These are phyloP conservation scores for Chondrus crispus DNA, from an alignment of 23 red algal genomes.

Conservation along the genomic window DNA sequence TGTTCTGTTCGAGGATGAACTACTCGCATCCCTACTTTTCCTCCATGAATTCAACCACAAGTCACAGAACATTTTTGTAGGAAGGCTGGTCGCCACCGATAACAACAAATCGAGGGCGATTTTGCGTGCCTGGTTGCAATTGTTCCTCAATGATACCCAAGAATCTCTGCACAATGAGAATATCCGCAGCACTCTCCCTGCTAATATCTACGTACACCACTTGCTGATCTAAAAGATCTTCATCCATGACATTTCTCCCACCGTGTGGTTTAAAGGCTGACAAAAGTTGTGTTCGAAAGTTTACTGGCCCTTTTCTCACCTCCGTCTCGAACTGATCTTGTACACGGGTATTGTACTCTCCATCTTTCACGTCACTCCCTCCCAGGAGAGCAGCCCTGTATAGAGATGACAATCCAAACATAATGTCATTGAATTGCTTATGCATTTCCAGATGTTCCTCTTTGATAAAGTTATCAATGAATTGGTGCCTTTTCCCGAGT, in stretches of 20 bases:
- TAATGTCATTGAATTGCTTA: not conserved
- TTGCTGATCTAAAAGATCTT: not conserved
- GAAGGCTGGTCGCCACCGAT: not conserved
- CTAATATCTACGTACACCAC: not conserved
- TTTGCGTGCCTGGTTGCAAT: not conserved
- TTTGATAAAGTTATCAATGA: too few relatives aligned
- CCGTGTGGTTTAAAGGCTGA: slow-evolving; percentile 23
- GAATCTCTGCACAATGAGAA: not conserved
- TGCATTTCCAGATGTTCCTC: not conserved
- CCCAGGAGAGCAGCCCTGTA: not conserved
- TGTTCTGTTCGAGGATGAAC: too few relatives aligned
- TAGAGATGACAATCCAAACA: not conserved
- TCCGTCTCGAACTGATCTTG: not conserved
- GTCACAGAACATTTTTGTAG: not conserved
- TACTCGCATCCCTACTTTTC: not conserved
- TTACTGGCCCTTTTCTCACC: not conserved
- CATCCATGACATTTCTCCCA: not conserved
- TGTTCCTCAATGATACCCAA: not conserved
- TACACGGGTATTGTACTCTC: too few relatives aligned
- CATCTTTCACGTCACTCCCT: not conserved
- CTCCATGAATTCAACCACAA: not conserved
- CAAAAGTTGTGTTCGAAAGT: not conserved
- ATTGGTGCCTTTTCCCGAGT: too few relatives aligned
- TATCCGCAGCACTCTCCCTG: not conserved
- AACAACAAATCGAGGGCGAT: not conserved